Percentiles rank a stretch among this genome's conserved stretches.
These are phyloP conservation scores for Bruguiera sexangula DNA, from an alignment of 345 rosid genomes.

Conservation along the genomic window DNA sequence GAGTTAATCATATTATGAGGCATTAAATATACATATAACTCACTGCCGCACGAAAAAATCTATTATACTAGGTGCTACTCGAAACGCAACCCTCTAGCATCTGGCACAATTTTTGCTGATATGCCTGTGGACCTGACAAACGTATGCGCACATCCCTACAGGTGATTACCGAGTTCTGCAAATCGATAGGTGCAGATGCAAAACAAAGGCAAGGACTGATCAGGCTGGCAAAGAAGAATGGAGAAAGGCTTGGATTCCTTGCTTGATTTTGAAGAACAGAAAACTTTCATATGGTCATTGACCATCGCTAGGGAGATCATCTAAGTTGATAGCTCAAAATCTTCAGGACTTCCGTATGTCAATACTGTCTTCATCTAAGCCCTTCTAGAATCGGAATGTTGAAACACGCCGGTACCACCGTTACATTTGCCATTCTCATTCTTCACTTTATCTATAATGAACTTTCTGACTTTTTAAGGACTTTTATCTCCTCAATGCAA, in stretches of 20 bases:
- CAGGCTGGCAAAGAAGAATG: slow-evolving; percentile 95
- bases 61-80: too few relatives aligned
- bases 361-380: slow-evolving; percentile 17
- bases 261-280: slow-evolving; percentile 36
- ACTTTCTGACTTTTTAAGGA: background rate
- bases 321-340: slow-evolving; percentile 8
- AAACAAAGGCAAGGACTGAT: slow-evolving; percentile 97
- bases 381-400: slow-evolving; percentile 14
- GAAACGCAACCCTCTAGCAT: background rate
- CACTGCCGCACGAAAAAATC: too few relatives aligned
- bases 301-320: slow-evolving; percentile 1
- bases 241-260: slow-evolving; percentile 90
- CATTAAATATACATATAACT: too few relatives aligned
- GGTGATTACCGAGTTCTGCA: slow-evolving; percentile 96
- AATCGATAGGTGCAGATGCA: slow-evolving; percentile 91
- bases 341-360: slow-evolving; percentile 9
- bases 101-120: background rate
- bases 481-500: too few relatives aligned
- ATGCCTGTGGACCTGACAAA: background rate
- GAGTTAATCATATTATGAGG: too few relatives aligned
- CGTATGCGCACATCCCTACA: slow-evolving; percentile 20
- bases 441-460: slow-evolving; percentile 18
- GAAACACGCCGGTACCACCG: background rate
- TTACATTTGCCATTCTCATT: slow-evolving; percentile 1
- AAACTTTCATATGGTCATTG: slow-evolving; percentile 4